phyloP scores from a whole-genome alignment of 225 moss, liverwort and hornwort genomes.

The Polytrichum formosum region DNA sequence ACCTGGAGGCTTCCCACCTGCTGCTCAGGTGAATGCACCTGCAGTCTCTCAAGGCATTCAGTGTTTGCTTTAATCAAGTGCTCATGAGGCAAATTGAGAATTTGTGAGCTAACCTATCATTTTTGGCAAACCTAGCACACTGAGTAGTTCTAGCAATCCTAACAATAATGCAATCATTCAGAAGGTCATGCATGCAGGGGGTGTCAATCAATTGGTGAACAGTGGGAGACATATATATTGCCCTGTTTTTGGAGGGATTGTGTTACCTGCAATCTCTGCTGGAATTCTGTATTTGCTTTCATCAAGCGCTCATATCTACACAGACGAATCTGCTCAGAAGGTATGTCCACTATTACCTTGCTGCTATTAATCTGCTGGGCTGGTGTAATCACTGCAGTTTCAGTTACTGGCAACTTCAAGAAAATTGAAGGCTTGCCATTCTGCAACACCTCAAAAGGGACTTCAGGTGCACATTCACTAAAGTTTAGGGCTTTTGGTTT shows the following conservation, averaged over 20 bases:
- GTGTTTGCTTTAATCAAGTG: not conserved
- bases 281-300: constrained; percentile 9
- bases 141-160: no score
- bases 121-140: no score
- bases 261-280: constrained; percentile 9
- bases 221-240: no score
- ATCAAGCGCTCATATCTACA: no score
- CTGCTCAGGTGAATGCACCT: constrained; percentile 11
- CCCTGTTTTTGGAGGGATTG: no score
- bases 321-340: no score
- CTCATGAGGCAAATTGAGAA: no score
- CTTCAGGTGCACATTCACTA: constrained; percentile 21
- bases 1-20: constrained; percentile 3
- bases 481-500: constrained; percentile 53
- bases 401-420: not conserved
- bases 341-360: no score
- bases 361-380: constrained; percentile 5
- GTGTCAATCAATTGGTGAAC: no score
- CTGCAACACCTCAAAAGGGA: constrained; percentile 8
- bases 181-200: no score
- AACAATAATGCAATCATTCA: no score
- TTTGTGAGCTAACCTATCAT: no score
- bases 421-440: not conserved
- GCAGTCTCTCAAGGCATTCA: constrained; percentile 15
- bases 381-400: constrained; percentile 18